phyloP scores from a whole-genome alignment of 2,329 filamentous ascomycete genomes.

The Penicillium digitatum region DNA sequence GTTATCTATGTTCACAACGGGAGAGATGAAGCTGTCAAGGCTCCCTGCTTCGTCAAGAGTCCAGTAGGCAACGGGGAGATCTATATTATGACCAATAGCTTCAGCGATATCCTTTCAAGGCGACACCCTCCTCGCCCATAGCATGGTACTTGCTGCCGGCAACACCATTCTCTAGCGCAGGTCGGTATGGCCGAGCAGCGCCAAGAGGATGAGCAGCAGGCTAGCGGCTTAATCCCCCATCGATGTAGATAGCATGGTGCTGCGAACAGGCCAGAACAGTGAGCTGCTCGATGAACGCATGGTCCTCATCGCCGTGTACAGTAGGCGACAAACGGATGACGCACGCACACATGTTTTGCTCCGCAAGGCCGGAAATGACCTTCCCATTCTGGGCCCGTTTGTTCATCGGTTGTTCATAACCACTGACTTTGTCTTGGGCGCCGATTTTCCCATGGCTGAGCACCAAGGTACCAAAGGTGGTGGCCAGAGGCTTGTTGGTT shows the following conservation, averaged over 20 bases:
- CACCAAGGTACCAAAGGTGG: conserved; percentile 37
- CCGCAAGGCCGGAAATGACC: conserved; percentile 15
- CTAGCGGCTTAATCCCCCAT: conserved; percentile 38
- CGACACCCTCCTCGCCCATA: conserved; percentile 35
- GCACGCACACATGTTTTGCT: conserved; percentile 32
- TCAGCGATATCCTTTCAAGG: conserved; percentile 37
- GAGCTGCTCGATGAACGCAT: conserved; percentile 31
- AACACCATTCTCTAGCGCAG: conserved; percentile 39
- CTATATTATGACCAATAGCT: conserved; percentile 35
- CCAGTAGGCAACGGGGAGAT: conserved; percentile 31
- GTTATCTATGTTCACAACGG: conserved; percentile 28
- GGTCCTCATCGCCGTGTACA: conserved; percentile 37
- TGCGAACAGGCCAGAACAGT: conserved; percentile 25
- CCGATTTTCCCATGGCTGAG: conserved; percentile 15
- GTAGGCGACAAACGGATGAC: conserved; percentile 41
- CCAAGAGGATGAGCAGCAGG: conserved; percentile 39
- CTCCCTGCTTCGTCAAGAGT: conserved; percentile 26
- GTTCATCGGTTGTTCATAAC: conserved; percentile 14
- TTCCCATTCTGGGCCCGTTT: conserved; percentile 25
- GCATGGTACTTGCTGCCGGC: conserved; percentile 39
- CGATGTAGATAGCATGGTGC: conserved; percentile 35
- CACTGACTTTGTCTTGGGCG: conserved; percentile 29
- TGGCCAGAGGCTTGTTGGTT: conserved; percentile 35
- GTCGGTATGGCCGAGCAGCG: conserved; percentile 37
- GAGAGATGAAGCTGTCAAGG: conserved; percentile 31